Base-by-base conservation (phyloP, 2,329 filamentous ascomycete genomes). In the Nothopassalora personata region DNA sequence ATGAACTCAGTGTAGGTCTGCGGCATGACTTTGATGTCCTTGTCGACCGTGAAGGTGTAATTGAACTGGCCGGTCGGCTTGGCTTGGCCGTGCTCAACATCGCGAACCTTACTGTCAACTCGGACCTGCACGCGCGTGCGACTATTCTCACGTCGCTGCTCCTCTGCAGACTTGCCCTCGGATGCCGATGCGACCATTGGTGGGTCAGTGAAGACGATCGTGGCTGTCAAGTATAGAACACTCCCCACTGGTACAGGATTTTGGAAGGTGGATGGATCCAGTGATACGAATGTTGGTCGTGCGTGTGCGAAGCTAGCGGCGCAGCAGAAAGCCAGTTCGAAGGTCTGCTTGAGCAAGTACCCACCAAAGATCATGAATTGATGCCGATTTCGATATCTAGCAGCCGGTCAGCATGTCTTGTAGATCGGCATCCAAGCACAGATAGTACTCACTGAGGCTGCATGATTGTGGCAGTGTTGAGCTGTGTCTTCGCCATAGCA, bases 281-380 rank as follows among this genome's bases (percentile, higher is more conserved):
- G 82, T 7, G 84, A 86, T 54, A 90, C 77, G 76, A 90, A 90
- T 15, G 84, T 87, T 1, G 87, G 87, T 3, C 87, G 79, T 1
- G 83, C 81, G 69, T 89, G 86, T 0, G 87, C 83, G 69, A 89
- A 89, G 8, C 84, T 84, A 1, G 87, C 86, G 0, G 86, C 87
- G 68, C 86, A 88, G 71, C 86, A 89, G 74, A 90, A 91, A 1
- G 88, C 87, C 6, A 90, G 79, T 73, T 91, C 88, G 67, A 90
- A 90, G 0, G 86, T 88, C 68, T 88, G 85, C 69, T 89, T 88
- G 10, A 91, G 78, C 10, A 90, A 80, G 70, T 87, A 90, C 13
- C 88, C 88, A 54, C 88, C 88, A 67, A 90, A 91, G 56, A 91
- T 89, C 87, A 90, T 89, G 72, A 88, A 88, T 67, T 88, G 85